Percentiles rank a stretch among this genome's conserved stretches.
These are phyloP conservation scores for Mallotus japonicus DNA, from an alignment of 441 rosid species.

Conservation along the genomic window DNA sequence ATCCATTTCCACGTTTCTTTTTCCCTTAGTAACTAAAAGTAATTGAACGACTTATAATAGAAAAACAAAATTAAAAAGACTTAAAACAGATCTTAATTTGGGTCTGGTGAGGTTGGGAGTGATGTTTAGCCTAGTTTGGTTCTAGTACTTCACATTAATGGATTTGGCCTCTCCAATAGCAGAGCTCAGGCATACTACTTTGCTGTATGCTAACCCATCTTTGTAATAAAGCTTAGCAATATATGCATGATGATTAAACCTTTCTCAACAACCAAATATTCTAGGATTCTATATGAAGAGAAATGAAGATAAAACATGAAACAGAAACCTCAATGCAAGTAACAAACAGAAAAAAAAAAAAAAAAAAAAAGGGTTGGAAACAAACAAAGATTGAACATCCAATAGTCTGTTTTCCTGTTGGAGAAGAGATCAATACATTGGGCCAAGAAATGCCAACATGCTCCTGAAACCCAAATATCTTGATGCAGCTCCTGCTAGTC, in stretches of 20 bases:
- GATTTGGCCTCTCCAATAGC: too few species aligned
- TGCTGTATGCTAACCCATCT: background rate
- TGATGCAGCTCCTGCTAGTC: slow-evolving; percentile 79
- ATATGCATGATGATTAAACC: background rate
- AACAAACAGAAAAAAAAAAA: slow-evolving; percentile 11
- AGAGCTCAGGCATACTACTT: too few species aligned
- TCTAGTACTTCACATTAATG: too few species aligned
- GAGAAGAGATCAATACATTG: slow-evolving; percentile 50
- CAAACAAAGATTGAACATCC: slow-evolving; percentile 9
- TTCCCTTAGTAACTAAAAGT: too few species aligned
- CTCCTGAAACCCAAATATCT: slow-evolving; percentile 85
- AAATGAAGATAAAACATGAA: background rate
- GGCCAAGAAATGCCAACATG: slow-evolving; percentile 71
- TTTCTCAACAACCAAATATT: background rate
- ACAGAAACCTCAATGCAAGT: slow-evolving; percentile 1
- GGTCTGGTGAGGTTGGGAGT: too few species aligned
- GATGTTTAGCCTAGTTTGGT: too few species aligned
- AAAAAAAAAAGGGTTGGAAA: slow-evolving; percentile 7
- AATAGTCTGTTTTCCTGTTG: background rate
- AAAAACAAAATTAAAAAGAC: too few species aligned
- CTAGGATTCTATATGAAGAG: background rate
- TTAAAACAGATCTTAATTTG: too few species aligned
- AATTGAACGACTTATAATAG: too few species aligned
- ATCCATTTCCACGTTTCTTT: too few species aligned
- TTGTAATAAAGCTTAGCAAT: background rate